phyloP scores from a whole-genome alignment of 2,329 filamentous ascomycete species.

The Metarhizium guizhouense region DNA sequence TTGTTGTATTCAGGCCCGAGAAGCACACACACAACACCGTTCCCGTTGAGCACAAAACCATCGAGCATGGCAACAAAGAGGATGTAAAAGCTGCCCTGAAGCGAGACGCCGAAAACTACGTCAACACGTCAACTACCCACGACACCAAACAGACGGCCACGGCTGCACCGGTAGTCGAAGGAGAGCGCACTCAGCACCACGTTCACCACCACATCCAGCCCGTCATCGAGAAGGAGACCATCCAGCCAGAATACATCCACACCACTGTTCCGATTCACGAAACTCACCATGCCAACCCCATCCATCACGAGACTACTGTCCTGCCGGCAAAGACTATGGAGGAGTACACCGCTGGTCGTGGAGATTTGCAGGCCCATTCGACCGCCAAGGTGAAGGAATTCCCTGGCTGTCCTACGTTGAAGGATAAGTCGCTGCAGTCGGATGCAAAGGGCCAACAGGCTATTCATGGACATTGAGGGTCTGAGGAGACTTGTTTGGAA shows the following conservation, averaged over 20 bases:
- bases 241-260: slow-evolving; percentile 60
- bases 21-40: slow-evolving; percentile 51
- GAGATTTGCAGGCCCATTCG: slow-evolving; percentile 44
- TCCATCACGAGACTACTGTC: slow-evolving; percentile 56
- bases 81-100: slow-evolving; percentile 38
- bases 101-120: slow-evolving; percentile 34
- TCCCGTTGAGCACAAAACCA: slow-evolving; percentile 50
- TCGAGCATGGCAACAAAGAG: slow-evolving; percentile 49
- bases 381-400: slow-evolving; percentile 48
- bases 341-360: slow-evolving; percentile 44
- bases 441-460: background rate
- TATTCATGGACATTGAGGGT: background rate
- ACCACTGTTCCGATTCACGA: slow-evolving; percentile 66
- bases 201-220: slow-evolving; percentile 64
- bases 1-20: slow-evolving; percentile 42
- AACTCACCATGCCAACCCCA: slow-evolving; percentile 56
- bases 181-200: slow-evolving; percentile 30
- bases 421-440: slow-evolving; percentile 2
- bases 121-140: slow-evolving; percentile 18
- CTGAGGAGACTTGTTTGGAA: too few relatives aligned
- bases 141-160: slow-evolving; percentile 18
- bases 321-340: slow-evolving; percentile 55
- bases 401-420: slow-evolving; percentile 46
- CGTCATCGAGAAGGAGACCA: slow-evolving; percentile 59
- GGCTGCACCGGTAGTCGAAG: slow-evolving; percentile 15